Conservation (phyloP, 345 rosid species). For the Citropsis articulata region DNA sequence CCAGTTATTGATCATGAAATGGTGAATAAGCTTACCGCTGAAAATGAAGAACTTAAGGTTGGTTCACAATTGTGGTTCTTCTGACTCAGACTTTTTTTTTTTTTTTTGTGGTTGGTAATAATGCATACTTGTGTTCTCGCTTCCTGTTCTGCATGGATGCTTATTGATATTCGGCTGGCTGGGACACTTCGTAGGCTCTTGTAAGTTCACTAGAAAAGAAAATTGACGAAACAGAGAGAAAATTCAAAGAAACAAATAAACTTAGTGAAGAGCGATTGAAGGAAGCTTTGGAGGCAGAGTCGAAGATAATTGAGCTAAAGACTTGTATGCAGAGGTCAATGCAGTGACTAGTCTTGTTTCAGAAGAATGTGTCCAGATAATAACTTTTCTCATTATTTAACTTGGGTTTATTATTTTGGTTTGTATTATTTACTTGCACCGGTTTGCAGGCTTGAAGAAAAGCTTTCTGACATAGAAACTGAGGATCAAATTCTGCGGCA, state of each 20-base stretch:
- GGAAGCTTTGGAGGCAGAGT: conserved; percentile 77
- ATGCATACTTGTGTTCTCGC: background rate
- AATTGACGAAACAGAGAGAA: conserved; percentile 79
- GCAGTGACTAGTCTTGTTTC: background rate
- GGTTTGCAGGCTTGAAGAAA: conserved; percentile 72
- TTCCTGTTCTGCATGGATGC: background rate
- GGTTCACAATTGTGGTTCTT: conserved; percentile 15
- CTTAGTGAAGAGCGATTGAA: conserved; percentile 75
- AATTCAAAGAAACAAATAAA: conserved; percentile 71
- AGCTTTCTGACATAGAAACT: conserved; percentile 74
- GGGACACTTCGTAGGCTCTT: conserved; percentile 39
- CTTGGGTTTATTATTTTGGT: conserved; percentile 7
- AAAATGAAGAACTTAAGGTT: conserved; percentile 90
- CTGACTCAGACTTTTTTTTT: conserved; percentile 3
- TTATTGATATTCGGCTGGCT: background rate
- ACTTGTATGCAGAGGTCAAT: conserved; percentile 74
- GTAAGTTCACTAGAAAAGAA: conserved; percentile 70
- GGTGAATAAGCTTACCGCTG: conserved; percentile 58
- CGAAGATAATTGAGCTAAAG: conserved; percentile 83
- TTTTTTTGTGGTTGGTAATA: background rate
- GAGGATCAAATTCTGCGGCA: conserved; percentile 72
- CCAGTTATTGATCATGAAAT: conserved; percentile 57
- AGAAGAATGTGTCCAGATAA: background rate
- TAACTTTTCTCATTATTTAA: background rate
- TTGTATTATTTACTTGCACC: background rate